Evolutionary conservation across 2,329 filamentous ascomycete genomes (phyloP), one percentile per base, ranked within the genome.

Genomic region (Diaporthe eres): DNA sequence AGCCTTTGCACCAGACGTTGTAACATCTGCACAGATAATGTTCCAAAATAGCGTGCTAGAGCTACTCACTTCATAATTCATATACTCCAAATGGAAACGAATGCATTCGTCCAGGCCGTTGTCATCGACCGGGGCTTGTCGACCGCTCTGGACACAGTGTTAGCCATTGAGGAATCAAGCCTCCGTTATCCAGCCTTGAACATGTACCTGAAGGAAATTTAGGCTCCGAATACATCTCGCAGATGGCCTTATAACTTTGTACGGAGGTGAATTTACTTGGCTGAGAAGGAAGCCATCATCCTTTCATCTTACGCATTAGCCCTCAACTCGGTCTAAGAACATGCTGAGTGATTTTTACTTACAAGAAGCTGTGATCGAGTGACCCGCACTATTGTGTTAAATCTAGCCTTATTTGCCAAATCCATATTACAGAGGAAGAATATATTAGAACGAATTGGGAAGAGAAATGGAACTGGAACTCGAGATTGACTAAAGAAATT

Each of bases 81-180:
- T 37, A 13, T 68, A 68, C 22, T 68, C 63, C n/a, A 68, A 53
- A 37, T 68, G 63, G 47, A 68, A 68, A n/a, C 22, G 47, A 12
- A 51, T 68, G 31, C 63, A 68, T 17, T 68, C 63, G 19, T 68
- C 63, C 10, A 68, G 31, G 63, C 31, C 63, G 5, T 39, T 37
- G 15, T 68, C 47, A 39, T 68, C 63, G 4, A 39, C 34, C 12
- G 63, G 63, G 6, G 63, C 63, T 53, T 53, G 63, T 12, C 63
- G 63, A n/a, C 63, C 63, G 31, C 47, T 68, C 63, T 53, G 22
- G 17, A 37, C 31, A 53, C 22, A 28, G 31, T 22, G 39, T 68
- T 39, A 68, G 63, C 31, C 12, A 53, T 39, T 39, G 6, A 39
- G 31, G 10, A 53, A 7, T 19, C 22, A 39, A 37, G 19, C 7